A percentile compares a stretch with the other conserved stretches of the same genome.
Evolutionary conservation across 257 asterid species (phyloP).

Genomic region (Solanum sejunctum): DNA sequence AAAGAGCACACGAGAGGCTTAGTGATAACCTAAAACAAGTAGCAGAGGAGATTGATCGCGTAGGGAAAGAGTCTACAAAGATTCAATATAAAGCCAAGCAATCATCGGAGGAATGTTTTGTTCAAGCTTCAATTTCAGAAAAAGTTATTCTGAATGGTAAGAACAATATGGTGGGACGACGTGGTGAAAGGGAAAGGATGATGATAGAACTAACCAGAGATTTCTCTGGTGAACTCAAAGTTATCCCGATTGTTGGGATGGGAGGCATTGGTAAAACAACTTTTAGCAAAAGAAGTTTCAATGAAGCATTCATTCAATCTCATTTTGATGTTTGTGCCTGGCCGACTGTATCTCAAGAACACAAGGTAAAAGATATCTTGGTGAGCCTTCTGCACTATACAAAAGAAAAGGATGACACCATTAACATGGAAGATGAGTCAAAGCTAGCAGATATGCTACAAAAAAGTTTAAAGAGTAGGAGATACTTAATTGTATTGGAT

Average conservation of each 20-base stretch:
- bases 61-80: too few species aligned
- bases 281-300: neutral
- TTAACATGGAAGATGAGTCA: neutral
- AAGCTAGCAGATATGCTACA: neutral
- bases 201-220: neutral
- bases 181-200: too few species aligned
- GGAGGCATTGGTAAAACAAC: neutral
- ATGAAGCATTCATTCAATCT: neutral
- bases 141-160: too few species aligned
- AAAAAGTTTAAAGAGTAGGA: neutral
- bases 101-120: too few species aligned
- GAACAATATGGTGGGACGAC: too few species aligned
- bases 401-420: neutral
- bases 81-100: too few species aligned
- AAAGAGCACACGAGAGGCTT: too few species aligned
- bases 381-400: neutral
- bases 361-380: neutral
- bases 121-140: too few species aligned
- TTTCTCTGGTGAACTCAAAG: neutral
- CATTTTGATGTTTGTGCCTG: conserved; percentile 1
- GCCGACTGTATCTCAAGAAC: neutral
- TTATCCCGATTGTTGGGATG: conserved; percentile 3
- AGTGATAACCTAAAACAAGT: too few species aligned
- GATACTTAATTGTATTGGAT: conserved; percentile 12
- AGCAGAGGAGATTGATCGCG: too few species aligned